These are phyloP conservation scores for Nicotiana undulata DNA, from an alignment of 257 asterid species.

Conservation along the genomic window DNA sequence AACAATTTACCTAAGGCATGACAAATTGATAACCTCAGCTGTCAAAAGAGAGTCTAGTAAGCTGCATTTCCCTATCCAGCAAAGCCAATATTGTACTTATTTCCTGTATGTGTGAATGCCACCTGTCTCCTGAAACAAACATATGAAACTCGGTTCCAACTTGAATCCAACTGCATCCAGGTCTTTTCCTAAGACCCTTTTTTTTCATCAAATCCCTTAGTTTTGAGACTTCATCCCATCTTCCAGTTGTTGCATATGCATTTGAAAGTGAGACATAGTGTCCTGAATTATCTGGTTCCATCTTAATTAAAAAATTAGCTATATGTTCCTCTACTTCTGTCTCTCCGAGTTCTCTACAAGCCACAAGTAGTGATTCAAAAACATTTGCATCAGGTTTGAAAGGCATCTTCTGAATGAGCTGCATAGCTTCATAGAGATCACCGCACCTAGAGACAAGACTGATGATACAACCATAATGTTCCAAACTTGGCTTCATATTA, in stretches of 20 bases:
- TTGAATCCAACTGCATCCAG: slow-evolving; percentile 29
- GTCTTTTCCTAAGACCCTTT: slow-evolving; percentile 20
- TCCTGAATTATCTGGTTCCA: slow-evolving; percentile 24
- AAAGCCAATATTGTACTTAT: slow-evolving; percentile 16
- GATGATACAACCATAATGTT: slow-evolving; percentile 23
- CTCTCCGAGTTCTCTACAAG: slow-evolving; percentile 24
- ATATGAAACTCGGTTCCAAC: slow-evolving; percentile 18
- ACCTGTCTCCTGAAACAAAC: slow-evolving; percentile 19
- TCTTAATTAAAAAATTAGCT: slow-evolving; percentile 10
- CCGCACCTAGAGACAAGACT: slow-evolving; percentile 22
- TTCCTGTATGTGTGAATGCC: slow-evolving; percentile 14
- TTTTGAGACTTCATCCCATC: slow-evolving; percentile 20
- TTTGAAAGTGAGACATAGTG: slow-evolving; percentile 27
- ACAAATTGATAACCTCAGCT: not conserved
- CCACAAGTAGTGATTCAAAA: slow-evolving; percentile 22
- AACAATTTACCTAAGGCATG: not conserved
- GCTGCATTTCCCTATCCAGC: slow-evolving; percentile 13
- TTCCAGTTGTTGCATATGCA: slow-evolving; percentile 23
- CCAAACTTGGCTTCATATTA: slow-evolving; percentile 16
- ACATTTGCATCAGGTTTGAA: slow-evolving; percentile 17
- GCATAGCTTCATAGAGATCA: slow-evolving; percentile 9
- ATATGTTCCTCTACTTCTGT: slow-evolving; percentile 16
- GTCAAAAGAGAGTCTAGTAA: not conserved
- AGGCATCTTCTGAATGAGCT: slow-evolving; percentile 18
- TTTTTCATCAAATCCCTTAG: slow-evolving; percentile 20